Evolutionary conservation across 2,329 filamentous ascomycete genomes (phyloP).

Genomic region (Colletotrichum navitas): DNA sequence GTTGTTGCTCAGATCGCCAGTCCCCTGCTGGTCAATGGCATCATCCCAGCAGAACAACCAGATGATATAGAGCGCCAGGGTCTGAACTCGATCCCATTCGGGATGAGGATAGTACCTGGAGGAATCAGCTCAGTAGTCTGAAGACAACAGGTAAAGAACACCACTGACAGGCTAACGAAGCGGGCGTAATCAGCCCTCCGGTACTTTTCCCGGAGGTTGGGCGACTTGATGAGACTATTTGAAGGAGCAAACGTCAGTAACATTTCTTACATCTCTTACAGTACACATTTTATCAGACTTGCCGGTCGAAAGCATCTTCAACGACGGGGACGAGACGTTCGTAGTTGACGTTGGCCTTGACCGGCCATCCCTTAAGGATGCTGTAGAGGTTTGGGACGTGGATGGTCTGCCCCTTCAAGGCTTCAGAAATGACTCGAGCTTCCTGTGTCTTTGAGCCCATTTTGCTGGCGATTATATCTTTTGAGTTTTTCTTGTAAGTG

Average conservation of each 20-base stretch:
- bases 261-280: accelerated
- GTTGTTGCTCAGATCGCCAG: constrained; percentile 45
- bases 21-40: constrained; percentile 48
- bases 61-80: constrained; percentile 46
- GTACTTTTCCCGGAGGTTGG: constrained; percentile 26
- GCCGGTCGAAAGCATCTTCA: constrained; percentile 37
- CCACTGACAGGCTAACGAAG: constrained; percentile 33
- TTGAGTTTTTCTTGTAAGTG: background rate
- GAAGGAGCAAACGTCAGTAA: background rate
- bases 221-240: constrained; percentile 16
- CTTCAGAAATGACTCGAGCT: constrained; percentile 38
- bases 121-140: background rate
- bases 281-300: background rate
- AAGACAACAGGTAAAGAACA: background rate
- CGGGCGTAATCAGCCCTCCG: constrained; percentile 27
- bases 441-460: constrained; percentile 1
- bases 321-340: constrained; percentile 43
- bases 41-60: constrained; percentile 54
- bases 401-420: constrained; percentile 48
- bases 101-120: constrained; percentile 46
- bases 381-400: constrained; percentile 46
- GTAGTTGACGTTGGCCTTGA: constrained; percentile 45
- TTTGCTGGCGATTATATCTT: background rate
- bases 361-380: constrained; percentile 47
- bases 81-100: constrained; percentile 39